Percentiles rank a stretch among this genome's conserved stretches.
Evolutionary conservation across 768 basidiomycete genomes (phyloP).

Genomic region (Coprinopsis strossmayeri): DNA sequence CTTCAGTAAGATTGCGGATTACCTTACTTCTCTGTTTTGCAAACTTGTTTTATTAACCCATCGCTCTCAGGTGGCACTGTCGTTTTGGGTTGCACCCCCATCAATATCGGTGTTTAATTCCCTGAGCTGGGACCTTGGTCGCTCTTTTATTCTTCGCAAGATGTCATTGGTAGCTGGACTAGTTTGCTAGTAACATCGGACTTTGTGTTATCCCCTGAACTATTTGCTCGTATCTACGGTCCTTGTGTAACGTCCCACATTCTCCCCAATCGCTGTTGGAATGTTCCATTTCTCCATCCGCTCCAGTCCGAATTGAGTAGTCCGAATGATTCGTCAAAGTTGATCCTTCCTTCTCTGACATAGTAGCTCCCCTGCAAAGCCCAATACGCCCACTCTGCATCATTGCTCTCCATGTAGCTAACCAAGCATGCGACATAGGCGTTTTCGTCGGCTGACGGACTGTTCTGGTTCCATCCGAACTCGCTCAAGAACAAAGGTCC

Average conservation of each 20-base stretch:
- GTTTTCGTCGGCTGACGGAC: constrained; percentile 6
- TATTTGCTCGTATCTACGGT: background rate
- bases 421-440: constrained; percentile 12
- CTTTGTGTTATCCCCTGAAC: background rate
- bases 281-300: constrained; percentile 12
- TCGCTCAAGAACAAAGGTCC: constrained; percentile 14
- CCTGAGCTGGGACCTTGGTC: background rate
- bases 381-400: constrained; percentile 18
- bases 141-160: too few species aligned
- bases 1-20: constrained; percentile 1
- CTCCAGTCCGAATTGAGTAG: constrained; percentile 15
- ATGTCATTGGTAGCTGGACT: too few species aligned
- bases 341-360: constrained; percentile 12
- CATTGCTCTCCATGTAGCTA: constrained; percentile 15
- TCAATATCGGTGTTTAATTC: background rate
- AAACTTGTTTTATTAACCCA: background rate
- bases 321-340: constrained; percentile 15
- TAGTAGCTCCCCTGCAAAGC: constrained; percentile 16
- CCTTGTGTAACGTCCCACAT: constrained; percentile 11
- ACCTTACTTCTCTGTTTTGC: background rate
- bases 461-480: constrained; percentile 13
- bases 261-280: constrained; percentile 5
- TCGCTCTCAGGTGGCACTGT: background rate
- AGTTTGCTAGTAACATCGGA: background rate
- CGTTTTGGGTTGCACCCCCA: background rate